Evolutionary conservation across 345 rosid species (phyloP).

Genomic region (Arabis alpina): DNA sequence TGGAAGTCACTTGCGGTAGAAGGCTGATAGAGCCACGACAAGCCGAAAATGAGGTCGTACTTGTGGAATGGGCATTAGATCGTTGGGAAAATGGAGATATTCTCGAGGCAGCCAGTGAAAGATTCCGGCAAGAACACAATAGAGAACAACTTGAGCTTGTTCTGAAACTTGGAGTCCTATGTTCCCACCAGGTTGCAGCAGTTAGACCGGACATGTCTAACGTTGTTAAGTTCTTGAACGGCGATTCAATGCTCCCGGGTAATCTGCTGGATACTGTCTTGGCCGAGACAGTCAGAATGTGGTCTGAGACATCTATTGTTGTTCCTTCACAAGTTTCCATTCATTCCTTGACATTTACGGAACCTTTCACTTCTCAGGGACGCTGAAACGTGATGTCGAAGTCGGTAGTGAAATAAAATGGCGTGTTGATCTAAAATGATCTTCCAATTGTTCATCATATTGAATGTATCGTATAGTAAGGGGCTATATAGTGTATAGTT

Average conservation of each 20-base stretch:
- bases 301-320: not conserved
- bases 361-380: constrained; percentile 26
- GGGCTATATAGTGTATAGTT: too few species aligned
- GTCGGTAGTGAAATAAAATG: not conserved
- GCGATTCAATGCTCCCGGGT: constrained; percentile 10
- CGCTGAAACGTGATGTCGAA: not conserved
- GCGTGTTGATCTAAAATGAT: too few species aligned
- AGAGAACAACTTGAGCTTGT: constrained; percentile 23
- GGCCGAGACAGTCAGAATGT: not conserved
- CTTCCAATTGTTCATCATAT: too few species aligned
- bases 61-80: constrained; percentile 27
- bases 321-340: too few species aligned
- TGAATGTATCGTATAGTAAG: too few species aligned
- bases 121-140: not conserved
- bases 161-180: constrained; percentile 30
- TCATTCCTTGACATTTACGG: constrained; percentile 16
- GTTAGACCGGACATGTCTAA: constrained; percentile 27
- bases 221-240: constrained; percentile 16
- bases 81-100: constrained; percentile 34
- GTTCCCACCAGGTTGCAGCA: constrained; percentile 16
- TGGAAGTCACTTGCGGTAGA: constrained; percentile 52
- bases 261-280: constrained; percentile 28
- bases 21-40: constrained; percentile 47
- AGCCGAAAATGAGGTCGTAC: constrained; percentile 56
- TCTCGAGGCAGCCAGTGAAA: constrained; percentile 12